Percentiles rank a stretch among this genome's conserved stretches.
These are phyloP conservation scores for Neurospora sublineolata DNA, from an alignment of 495 filamentous ascomycete genomes.

Conservation along the genomic window DNA sequence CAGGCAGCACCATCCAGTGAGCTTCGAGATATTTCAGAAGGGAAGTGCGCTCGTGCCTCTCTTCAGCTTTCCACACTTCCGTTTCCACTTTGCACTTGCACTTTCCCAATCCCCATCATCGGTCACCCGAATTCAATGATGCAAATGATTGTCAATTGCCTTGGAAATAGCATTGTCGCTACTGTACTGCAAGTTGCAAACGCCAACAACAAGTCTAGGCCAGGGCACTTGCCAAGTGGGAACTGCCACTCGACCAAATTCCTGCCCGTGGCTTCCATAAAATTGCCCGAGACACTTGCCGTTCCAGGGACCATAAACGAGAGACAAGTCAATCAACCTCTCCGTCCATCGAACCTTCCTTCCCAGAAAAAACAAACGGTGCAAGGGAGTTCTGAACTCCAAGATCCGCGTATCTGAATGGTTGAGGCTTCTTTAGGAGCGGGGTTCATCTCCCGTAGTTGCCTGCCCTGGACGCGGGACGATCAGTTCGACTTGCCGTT, in stretches of 20 bases:
- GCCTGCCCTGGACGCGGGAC: neutral
- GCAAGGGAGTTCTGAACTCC: neutral
- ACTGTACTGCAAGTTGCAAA: neutral
- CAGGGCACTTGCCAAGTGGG: neutral
- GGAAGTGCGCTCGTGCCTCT: neutral
- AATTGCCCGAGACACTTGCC: neutral
- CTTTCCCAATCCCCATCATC: neutral
- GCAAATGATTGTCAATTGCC: neutral
- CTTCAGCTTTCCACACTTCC: neutral
- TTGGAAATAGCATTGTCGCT: neutral
- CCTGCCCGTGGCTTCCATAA: neutral
- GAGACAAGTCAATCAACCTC: neutral
- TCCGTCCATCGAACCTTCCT: neutral
- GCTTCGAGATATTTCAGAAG: neutral
- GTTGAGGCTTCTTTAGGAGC: neutral
- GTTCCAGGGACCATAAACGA: neutral
- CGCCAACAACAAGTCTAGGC: neutral
- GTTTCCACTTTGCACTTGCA: neutral
- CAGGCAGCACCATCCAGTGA: neutral
- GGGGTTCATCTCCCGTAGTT: neutral
- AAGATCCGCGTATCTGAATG: neutral
- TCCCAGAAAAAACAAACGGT: neutral
- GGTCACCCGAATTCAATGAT: neutral
- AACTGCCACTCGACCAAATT: neutral
- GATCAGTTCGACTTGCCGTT: neutral